A percentile compares a stretch with the other conserved stretches of the same genome.
These are phyloP conservation scores for Ploettnerulaceae sp. DNA, from an alignment of 2,329 filamentous ascomycete species.

Conservation along the genomic window DNA sequence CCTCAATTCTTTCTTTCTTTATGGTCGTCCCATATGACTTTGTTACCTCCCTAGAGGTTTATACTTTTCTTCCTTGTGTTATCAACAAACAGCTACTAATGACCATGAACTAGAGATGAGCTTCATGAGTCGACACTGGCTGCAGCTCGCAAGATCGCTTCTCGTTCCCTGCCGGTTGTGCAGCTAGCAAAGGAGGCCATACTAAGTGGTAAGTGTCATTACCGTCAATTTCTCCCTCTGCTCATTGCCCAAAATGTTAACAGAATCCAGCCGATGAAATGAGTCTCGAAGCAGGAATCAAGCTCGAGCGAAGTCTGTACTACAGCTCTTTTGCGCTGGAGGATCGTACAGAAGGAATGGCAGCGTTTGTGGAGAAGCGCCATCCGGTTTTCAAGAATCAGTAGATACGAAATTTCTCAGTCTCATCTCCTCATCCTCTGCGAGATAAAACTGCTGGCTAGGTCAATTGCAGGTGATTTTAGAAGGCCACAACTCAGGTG, in stretches of 20 bases:
- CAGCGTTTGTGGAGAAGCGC: conserved; percentile 56
- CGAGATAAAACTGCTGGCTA: no score
- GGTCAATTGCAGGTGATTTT: no score
- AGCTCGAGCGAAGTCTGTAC: conserved; percentile 36
- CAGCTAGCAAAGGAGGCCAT: conserved; percentile 42
- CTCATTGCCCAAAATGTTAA: neutral
- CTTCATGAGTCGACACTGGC: conserved; percentile 37
- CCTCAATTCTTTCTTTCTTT: no score
- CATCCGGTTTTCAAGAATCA: conserved; percentile 47
- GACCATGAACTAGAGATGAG: no score
- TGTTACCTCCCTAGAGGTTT: no score
- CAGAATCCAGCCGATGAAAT: conserved; percentile 38
- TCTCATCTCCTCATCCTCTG: no score
- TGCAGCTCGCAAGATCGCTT: conserved; percentile 38
- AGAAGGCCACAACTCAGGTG: no score
- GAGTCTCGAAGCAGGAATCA: conserved; percentile 39
- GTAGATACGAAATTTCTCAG: conserved; percentile 1
- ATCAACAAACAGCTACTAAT: no score
- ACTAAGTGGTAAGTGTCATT: conserved; percentile 35
- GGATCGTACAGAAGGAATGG: conserved; percentile 56
- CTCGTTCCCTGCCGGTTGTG: conserved; percentile 38
- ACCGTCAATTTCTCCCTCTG: neutral
- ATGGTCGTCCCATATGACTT: no score
- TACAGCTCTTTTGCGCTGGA: conserved; percentile 34
- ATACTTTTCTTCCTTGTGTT: no score